Conservation (phyloP, 2,329 filamentous ascomycete species). For the Chaetomiaceae sp. region DNA sequence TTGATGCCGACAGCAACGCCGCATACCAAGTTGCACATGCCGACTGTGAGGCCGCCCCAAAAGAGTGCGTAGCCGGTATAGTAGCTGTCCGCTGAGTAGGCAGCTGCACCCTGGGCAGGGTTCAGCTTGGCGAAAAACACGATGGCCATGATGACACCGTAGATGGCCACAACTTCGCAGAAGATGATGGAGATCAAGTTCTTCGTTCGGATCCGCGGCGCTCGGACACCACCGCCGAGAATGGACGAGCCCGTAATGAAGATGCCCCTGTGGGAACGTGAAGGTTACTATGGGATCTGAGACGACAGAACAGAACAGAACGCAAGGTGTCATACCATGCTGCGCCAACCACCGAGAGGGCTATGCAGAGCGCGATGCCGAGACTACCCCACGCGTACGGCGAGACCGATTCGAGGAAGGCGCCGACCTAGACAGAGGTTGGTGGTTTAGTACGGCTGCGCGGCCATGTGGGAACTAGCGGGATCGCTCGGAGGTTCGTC, state of each 20-base stretch:
- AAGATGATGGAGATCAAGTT: slow-evolving; percentile 99
- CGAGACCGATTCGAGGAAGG: slow-evolving; percentile 88
- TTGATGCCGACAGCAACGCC: slow-evolving; percentile 97
- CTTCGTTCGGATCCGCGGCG: slow-evolving; percentile 96
- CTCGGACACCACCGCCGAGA: slow-evolving; percentile 91
- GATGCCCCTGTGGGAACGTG: slow-evolving; percentile 67
- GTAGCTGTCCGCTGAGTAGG: slow-evolving; percentile 73
- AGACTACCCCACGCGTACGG: slow-evolving; percentile 89
- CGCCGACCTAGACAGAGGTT: slow-evolving; percentile 60
- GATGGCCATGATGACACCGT: slow-evolving; percentile 99
- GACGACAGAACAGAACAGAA: not conserved
- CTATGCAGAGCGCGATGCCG: slow-evolving; percentile 91
- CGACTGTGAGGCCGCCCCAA: slow-evolving; percentile 92
- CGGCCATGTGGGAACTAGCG: not conserved
- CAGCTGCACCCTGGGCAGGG: slow-evolving; percentile 53
- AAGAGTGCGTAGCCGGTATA: slow-evolving; percentile 95
- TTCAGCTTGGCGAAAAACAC: slow-evolving; percentile 89
- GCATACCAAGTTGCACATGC: slow-evolving; percentile 91
- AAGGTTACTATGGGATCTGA: slow-evolving; percentile 3
- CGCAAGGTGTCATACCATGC: slow-evolving; percentile 64
- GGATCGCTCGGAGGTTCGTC: slow-evolving; percentile 25
- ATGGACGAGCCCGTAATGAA: slow-evolving; percentile 98
- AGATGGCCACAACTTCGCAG: slow-evolving; percentile 99
- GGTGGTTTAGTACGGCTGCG: slow-evolving; percentile 20
- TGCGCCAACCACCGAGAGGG: slow-evolving; percentile 90